Base-by-base conservation (phyloP, 1,284 basidiomycete genomes). In the Malassezia restricta region DNA sequence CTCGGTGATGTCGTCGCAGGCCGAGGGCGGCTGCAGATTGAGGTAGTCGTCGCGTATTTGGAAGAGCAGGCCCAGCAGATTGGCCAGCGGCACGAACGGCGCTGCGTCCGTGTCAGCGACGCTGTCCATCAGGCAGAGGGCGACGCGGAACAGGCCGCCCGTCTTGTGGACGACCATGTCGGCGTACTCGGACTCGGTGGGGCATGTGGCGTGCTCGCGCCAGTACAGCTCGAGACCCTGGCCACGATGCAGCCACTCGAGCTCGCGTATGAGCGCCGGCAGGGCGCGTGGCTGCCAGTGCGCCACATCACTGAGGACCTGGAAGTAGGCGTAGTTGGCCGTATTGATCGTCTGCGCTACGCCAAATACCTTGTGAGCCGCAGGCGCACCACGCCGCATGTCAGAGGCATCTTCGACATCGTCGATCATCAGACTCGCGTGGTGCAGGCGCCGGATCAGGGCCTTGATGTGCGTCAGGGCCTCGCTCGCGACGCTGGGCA, bases 151-250 rank as follows among this genome's bases (percentile, higher is more conserved):
- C 9, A 98, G 78, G 1, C 92, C 91, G 0, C 94, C 92, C 0
- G 92, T 98, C 75, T 99, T 92, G 92, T 94, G 87, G 74, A 91
- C 87, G 33, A 96, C 91, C 92, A 98, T 98, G 27, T 81, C 77
- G 41, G 98, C 79, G 63, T 98, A 98, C 65, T 96, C 87, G 52
- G 88, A 85, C 74, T 98, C 92, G 0, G 85, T 87, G 1, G 94
- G 92, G 73, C 92, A 96, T 47, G 80, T 83, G 20, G 96, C 74
- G 8, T 83, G 85, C 69, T 98, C 94, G 49, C 92, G 78, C 90
- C 91, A 98, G 42, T 91, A 81, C 5, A 98, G 79, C 65, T 98
- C 94, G 39, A 95, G 80, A 0, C 94, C 94, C 73, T 98, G 92
- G 0, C 92, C 92, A 2, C 92, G 83, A 74, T 96, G 92, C 4